Evolutionary conservation across 2,329 filamentous ascomycete genomes (phyloP).

Genomic region (Pyricularia grisea): DNA sequence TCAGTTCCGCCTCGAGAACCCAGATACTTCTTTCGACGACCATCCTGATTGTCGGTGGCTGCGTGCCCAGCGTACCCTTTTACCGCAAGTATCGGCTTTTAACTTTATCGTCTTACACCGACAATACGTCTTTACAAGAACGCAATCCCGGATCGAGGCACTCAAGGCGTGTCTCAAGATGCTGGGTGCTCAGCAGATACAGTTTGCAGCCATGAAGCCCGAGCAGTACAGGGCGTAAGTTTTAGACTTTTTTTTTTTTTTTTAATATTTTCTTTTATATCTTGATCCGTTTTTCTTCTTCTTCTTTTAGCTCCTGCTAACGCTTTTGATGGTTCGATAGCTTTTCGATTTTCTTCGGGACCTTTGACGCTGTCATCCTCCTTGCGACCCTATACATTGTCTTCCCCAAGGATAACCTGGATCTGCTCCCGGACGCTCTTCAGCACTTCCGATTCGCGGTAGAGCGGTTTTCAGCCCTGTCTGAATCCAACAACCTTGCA

Average conservation of each 20-base stretch:
- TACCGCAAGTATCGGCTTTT: conserved; percentile 41
- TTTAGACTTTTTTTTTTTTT: not conserved
- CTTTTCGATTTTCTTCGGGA: conserved; percentile 51
- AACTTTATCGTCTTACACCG: conserved; percentile 51
- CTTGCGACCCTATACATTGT: conserved; percentile 52
- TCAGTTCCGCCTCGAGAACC: conserved; percentile 42
- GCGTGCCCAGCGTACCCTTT: conserved; percentile 29
- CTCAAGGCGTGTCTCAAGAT: conserved; percentile 46
- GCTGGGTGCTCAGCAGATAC: conserved; percentile 41
- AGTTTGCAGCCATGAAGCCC: conserved; percentile 37
- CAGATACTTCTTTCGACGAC: conserved; percentile 47
- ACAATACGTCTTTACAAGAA: conserved; percentile 51
- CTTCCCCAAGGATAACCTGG: conserved; percentile 45
- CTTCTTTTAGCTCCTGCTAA: not conserved
- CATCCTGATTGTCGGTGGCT: conserved; percentile 46
- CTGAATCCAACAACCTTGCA: conserved; percentile 41
- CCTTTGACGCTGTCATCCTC: conserved; percentile 54
- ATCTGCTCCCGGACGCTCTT: conserved; percentile 33
- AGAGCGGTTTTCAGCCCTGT: conserved; percentile 48
- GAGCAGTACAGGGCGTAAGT: conserved; percentile 39
- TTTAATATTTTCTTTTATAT: too few relatives aligned
- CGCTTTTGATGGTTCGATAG: conserved; percentile 13
- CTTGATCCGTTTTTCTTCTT: too few relatives aligned
- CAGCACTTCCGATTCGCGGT: conserved; percentile 52
- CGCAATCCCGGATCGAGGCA: conserved; percentile 42